A percentile compares a stretch with the other conserved stretches of the same genome.
These are phyloP conservation scores for Lentithecium fluviatile DNA, from an alignment of 495 filamentous ascomycete species.

Conservation along the genomic window DNA sequence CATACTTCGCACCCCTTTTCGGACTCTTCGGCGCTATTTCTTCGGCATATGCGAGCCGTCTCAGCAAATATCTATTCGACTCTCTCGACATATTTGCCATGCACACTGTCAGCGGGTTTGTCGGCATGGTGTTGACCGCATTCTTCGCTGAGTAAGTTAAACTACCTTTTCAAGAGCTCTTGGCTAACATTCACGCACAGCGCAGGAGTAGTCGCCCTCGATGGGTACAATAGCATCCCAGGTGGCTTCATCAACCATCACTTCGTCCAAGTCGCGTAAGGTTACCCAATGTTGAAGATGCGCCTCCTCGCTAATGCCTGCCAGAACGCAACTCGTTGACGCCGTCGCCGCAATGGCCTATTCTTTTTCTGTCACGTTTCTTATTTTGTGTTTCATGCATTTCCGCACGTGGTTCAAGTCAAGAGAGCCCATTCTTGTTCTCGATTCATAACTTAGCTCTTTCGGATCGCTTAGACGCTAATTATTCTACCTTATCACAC, in stretches of 20 bases:
- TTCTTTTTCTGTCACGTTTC: background rate
- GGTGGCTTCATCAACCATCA: constrained; percentile 4
- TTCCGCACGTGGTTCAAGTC: background rate
- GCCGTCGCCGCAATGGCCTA: background rate
- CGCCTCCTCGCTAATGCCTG: background rate
- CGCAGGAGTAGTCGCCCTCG: constrained; percentile 4
- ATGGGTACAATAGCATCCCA: constrained; percentile 3
- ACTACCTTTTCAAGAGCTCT: background rate
- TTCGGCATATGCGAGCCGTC: background rate
- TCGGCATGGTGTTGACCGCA: constrained; percentile 10
- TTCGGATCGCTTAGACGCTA: no score
- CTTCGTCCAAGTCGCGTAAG: constrained; percentile 1
- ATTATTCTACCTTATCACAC: no score
- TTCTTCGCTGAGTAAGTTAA: constrained; percentile 2
- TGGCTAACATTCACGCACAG: background rate
- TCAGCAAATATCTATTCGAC: constrained; percentile 8
- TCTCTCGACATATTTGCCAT: constrained; percentile 8
- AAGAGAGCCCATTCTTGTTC: background rate
- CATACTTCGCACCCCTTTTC: constrained; percentile 5
- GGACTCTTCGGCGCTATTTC: background rate
- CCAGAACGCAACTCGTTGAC: constrained; percentile 3
- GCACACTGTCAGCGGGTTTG: constrained; percentile 3
- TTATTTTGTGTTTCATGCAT: background rate
- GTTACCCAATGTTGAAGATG: background rate
- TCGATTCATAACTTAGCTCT: background rate